Conservation (phyloP, 202 grass and related monocot genomes). For the Bolboschoenoplectus hybrid region DNA sequence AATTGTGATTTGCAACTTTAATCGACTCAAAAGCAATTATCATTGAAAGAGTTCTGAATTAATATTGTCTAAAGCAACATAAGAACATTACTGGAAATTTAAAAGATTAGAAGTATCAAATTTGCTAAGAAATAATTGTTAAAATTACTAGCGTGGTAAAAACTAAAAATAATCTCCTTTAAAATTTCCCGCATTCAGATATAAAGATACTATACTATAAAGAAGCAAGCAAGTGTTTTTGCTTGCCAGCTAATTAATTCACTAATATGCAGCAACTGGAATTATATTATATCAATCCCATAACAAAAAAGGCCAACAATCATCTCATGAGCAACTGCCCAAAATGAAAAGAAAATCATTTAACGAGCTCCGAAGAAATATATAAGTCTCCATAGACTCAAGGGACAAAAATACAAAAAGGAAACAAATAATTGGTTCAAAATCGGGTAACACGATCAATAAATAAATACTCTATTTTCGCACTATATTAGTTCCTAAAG, state of each 20-base stretch:
- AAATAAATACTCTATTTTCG: conserved; percentile 24
- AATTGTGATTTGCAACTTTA: no score
- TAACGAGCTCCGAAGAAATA: neutral
- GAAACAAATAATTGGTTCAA: conserved; percentile 22
- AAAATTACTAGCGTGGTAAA: no score
- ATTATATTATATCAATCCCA: neutral
- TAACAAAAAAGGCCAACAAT: neutral
- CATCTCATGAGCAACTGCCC: neutral
- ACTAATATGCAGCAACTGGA: neutral
- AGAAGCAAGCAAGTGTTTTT: no score
- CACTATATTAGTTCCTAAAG: conserved; percentile 45
- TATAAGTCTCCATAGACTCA: conserved; percentile 1
- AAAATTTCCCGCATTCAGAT: no score
- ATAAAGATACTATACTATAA: no score
- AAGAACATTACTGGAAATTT: no score
- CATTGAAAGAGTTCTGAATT: no score
- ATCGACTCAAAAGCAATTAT: no score
- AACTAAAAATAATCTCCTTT: no score
- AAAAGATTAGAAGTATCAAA: no score
- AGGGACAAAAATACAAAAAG: neutral
- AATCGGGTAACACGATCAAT: conserved; percentile 34
- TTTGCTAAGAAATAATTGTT: no score
- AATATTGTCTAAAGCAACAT: no score
- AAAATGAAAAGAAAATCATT: neutral
- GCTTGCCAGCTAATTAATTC: neutral